Evolutionary conservation across 2,329 filamentous ascomycete species (phyloP), one percentile per base, ranked within the genome.

Genomic region (Diaporthe australafricana): DNA sequence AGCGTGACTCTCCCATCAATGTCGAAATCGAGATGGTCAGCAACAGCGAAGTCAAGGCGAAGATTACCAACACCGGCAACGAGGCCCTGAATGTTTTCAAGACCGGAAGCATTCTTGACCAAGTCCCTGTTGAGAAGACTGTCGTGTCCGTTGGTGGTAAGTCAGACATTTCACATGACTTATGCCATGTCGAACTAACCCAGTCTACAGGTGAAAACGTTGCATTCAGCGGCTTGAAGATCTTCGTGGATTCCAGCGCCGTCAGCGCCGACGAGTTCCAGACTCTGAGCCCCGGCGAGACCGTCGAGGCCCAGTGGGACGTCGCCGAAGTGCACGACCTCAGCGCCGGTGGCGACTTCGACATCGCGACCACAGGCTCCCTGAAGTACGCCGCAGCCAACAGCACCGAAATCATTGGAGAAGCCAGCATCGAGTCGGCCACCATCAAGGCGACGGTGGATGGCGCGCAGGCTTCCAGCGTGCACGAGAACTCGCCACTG

Each of bases 391-490:
- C 90, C 38, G 82, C 84, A 25, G 82, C 82, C 53, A 83, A 86
- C 76, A 85, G 84, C 25, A 89, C 84, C 62, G 81, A 86, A 48
- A 84, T 93, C 47, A 79, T 86, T 16, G 89, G 88, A 5, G 56
- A 62, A 9, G 56, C 60, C 85, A 85, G 56, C 79, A 92, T 3
- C 79, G 85, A 17, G 92, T 87, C 81, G 81, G 84, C 66, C 90
- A 87, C 77, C 92, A 93, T 93, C 65, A 84, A 84, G 65, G 83
- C 91, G 73, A 80, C 84, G 5, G 83, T 93, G 47, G 86, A 93
- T 74, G 90, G 87, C 25, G 81, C 81, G 25, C 25, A 62, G 56
- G 56, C 56, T 17, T 30, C 56, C 1, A 62, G 25, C 25, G 56
- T 62, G 25, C 56, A 62, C 25, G 56, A 62, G 25, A 47, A 32